Evolutionary conservation across 306 rosid genomes (phyloP), one percentile per base, ranked within the genome.

Genomic region (Malus orientalis): DNA sequence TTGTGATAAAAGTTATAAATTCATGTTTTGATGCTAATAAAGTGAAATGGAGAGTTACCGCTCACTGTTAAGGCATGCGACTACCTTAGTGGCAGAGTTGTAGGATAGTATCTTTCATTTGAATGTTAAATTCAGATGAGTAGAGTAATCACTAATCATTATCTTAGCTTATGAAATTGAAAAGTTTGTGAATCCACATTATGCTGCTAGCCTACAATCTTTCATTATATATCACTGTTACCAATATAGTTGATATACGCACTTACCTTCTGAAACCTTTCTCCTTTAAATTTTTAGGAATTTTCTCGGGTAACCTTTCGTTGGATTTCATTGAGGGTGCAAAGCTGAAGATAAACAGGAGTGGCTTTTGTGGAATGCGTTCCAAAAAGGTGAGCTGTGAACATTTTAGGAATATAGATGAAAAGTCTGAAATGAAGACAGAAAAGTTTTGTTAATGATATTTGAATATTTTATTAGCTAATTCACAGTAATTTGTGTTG

Each of bases 301-400:
- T 90, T 58, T 93, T 93, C 87, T 91, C 90, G 14, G 98, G 98
- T 30, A 86, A 84, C 78, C 98, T 93, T 77, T 91, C 97, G 20
- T 81, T 86, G 70, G 91, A 91, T 84, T 88, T 90, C 32, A 57
- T 83, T 75, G 86, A 71, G 74, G 93, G 77, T 38, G 73, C 96
- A 71, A 91, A 85, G 72, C 85, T 93, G 40, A 93, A 80, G 40
- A 87, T 93, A 36, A 23, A 57, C 60, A 82, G 98, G 29, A 77
- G 96, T 84, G 98, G 98, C 30, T 93, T 91, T 75, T 93, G 97
- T 68, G 97, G 98, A 79, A 93, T 93, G 98, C 93, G 96, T 44
- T 93, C 98, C 30, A 93, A 88, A 82, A 90, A 88, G 98, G 97
- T 90, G 59, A 44, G 75, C 32, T 5, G 14, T 69, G 69, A 42